These are phyloP conservation scores for Stylonectria norvegica DNA, from an alignment of 2,329 filamentous ascomycete species.

Conservation along the genomic window DNA sequence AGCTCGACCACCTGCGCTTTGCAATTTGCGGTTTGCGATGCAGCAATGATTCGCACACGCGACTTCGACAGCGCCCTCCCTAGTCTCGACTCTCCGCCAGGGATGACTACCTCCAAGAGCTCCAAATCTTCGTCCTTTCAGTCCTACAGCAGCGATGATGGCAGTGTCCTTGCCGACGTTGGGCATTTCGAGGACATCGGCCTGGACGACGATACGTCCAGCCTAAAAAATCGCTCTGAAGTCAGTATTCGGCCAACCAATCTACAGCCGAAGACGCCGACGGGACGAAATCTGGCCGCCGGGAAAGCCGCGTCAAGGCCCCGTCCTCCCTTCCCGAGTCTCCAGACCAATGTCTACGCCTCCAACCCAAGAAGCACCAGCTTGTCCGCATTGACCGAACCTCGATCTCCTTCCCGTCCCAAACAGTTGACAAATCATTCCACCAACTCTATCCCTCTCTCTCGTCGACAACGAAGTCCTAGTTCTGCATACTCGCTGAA, in stretches of 20 bases:
- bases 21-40: too few species aligned
- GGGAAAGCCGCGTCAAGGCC: slow-evolving; percentile 29
- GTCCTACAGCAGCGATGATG: slow-evolving; percentile 73
- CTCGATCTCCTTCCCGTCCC: slow-evolving; percentile 27
- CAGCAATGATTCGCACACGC: slow-evolving; percentile 36
- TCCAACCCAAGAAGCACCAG: slow-evolving; percentile 52
- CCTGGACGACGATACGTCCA: slow-evolving; percentile 61
- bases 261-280: slow-evolving; percentile 26
- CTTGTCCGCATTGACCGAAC: slow-evolving; percentile 36
- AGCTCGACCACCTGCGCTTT: too few species aligned
- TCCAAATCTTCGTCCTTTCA: slow-evolving; percentile 88
- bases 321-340: slow-evolving; percentile 43
- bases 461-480: slow-evolving; percentile 46
- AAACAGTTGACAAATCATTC: slow-evolving; percentile 28
- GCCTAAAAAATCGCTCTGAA: slow-evolving; percentile 48
- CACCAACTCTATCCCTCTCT: slow-evolving; percentile 37
- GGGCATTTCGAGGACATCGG: slow-evolving; percentile 93
- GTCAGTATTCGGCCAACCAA: slow-evolving; percentile 39
- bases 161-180: slow-evolving; percentile 66
- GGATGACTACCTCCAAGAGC: slow-evolving; percentile 78
- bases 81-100: slow-evolving; percentile 42
- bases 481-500: slow-evolving; percentile 49
- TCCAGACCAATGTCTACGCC: slow-evolving; percentile 45
- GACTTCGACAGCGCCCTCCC: slow-evolving; percentile 28
- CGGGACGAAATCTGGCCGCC: slow-evolving; percentile 30